These are phyloP conservation scores for Neopestalotiopsis sp. DNA, from an alignment of 2,329 filamentous ascomycete genomes.

Conservation along the genomic window DNA sequence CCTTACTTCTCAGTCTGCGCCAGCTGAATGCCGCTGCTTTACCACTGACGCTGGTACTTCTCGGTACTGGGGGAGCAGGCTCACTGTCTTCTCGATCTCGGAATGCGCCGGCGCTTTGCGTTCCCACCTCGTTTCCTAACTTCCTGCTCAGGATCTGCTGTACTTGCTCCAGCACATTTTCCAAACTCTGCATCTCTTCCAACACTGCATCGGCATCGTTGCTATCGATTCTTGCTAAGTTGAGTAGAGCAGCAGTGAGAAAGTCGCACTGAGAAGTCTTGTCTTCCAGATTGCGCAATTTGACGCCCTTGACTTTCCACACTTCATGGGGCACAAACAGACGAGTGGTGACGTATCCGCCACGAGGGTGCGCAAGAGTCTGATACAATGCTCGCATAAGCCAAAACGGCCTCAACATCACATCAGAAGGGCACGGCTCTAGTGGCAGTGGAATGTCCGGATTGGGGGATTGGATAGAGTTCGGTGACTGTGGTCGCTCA, in stretches of 20 bases:
- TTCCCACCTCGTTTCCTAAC: slow-evolving; percentile 90
- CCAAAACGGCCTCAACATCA: slow-evolving; percentile 94
- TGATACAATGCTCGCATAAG: slow-evolving; percentile 94
- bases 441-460: slow-evolving; percentile 75
- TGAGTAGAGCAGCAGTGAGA: slow-evolving; percentile 85
- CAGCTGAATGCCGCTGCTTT: slow-evolving; percentile 86
- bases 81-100: slow-evolving; percentile 48
- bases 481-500: slow-evolving; percentile 58
- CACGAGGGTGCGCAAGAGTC: slow-evolving; percentile 87
- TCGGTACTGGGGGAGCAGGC: slow-evolving; percentile 46
- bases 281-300: slow-evolving; percentile 88
- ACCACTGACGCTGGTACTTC: slow-evolving; percentile 66
- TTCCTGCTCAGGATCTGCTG: slow-evolving; percentile 79
- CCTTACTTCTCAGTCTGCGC: slow-evolving; percentile 89
- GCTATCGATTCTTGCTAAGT: slow-evolving; percentile 82
- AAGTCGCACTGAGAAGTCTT: slow-evolving; percentile 92
- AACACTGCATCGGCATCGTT: slow-evolving; percentile 89
- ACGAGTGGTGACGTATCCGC: slow-evolving; percentile 89
- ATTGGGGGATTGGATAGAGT: slow-evolving; percentile 67
- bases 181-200: slow-evolving; percentile 91
- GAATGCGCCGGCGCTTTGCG: slow-evolving; percentile 61
- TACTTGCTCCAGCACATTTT: slow-evolving; percentile 84
- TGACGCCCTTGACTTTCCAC: slow-evolving; percentile 93
- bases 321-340: slow-evolving; percentile 92
- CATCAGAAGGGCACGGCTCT: slow-evolving; percentile 89